Base-by-base conservation (phyloP, 345 rosid genomes). In the Laguncularia racemosa region DNA sequence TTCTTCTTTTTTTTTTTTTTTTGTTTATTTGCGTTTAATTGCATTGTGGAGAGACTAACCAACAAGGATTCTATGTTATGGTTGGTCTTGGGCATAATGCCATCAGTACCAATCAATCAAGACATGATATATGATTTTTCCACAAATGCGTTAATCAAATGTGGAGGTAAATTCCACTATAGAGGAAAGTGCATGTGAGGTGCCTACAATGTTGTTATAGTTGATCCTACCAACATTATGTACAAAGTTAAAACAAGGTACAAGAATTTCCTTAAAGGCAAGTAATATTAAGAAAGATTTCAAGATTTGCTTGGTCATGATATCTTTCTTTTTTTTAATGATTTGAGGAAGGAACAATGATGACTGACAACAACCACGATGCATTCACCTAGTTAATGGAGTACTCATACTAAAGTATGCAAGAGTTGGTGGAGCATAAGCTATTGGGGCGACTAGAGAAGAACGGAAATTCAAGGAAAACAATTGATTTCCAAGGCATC, bases 221-320 rank as follows among this genome's bases (percentile, higher is more conserved):
- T 68, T 20, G 71, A 81, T 23, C 84, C 96, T 5, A 63, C 71
- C 53, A 83, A 81, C 67, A 54, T 87, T 23, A 86, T 84, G 52
- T 77, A 90, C 58, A 74, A 78, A 74, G 79, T 90, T 56, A 81
- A 68, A 60, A 83, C 92, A 12, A 75, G 79, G 52, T 90, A 86
- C 73, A 66, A 61, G 28, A 90, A 87, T 82, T 90, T 69, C 61
- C 97, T 95, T 0, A 85, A 87, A 71, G 96, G 97, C 16, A 65
- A 63, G 14, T 81, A 75, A 62, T 84, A 68, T 50, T 61, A 77
- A 59, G 87, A 84, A 52, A 74, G 83, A 63, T 84, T 90, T 50
- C 33, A 20, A 0, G 91, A 90, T 57, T 63, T 90, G 64, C 79
- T 91, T 0, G 97, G 93, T 8, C 78, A 77, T 17, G 93, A 87